Percentiles rank a stretch among this genome's conserved stretches.
Conservation (phyloP, 2,329 filamentous ascomycete species). For the Pseudocercospora fuligena region DNA sequence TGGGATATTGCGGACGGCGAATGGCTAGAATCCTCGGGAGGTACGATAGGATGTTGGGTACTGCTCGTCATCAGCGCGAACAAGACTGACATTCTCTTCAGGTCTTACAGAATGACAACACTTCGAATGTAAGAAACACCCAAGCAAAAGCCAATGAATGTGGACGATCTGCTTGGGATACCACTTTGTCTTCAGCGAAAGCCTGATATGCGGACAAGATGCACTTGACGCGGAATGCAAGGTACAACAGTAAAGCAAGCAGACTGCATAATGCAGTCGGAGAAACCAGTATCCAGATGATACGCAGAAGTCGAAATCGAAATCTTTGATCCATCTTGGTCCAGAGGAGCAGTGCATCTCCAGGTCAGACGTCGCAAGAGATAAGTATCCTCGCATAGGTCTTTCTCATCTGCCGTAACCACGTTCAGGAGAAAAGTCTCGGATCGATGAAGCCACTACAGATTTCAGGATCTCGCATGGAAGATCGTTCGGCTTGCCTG, state of each 20-base stretch:
- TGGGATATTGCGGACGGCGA: background rate
- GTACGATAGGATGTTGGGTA: background rate
- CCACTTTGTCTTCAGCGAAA: background rate
- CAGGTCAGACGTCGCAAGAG: background rate
- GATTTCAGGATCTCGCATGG: background rate
- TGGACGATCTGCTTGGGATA: background rate
- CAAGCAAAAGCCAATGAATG: background rate
- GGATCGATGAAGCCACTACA: background rate
- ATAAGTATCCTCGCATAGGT: background rate
- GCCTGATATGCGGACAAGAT: background rate
- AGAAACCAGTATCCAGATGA: slow-evolving; percentile 4
- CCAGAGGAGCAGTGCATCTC: background rate
- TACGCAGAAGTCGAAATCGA: background rate
- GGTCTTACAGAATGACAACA: background rate
- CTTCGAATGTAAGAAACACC: background rate
- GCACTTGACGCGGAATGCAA: slow-evolving; percentile 3
- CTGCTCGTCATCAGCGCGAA: background rate
- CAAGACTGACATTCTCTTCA: background rate
- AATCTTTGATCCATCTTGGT: background rate
- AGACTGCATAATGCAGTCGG: slow-evolving; percentile 6
- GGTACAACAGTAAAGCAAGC: background rate
- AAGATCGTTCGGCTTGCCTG: background rate
- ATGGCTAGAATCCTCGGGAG: background rate
- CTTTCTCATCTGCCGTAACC: background rate
- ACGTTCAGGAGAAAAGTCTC: background rate